Evolutionary conservation across 495 filamentous ascomycete genomes (phyloP), one percentile per base, ranked within the genome.

Genomic region (Penicillium longicatenatum): DNA sequence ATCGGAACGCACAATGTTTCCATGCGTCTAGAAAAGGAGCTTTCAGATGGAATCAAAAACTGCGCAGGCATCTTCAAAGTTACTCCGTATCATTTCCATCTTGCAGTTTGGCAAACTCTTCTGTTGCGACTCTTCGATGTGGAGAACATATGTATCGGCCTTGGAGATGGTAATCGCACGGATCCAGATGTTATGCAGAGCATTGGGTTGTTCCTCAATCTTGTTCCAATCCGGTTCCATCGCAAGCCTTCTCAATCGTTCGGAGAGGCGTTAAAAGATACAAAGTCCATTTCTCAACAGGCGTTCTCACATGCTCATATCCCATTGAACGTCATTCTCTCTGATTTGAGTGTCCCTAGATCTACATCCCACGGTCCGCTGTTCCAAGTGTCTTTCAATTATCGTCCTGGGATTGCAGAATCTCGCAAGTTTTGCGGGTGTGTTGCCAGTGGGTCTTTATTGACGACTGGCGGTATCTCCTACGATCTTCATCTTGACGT

Each of bases 161-260:
- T 83, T 14, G 72, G 69, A 0, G 74, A 79, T 57, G 73, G 67
- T 6, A 76, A 76, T 54, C 70, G 79, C 6, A 60, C 68, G 0
- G 62, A 73, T 19, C 33, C 43, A 16, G 66, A 66, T 8, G 35
- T 74, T 11, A 19, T 21, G 19, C 26, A 60, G 1, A 75, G 39
- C n/a, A 64, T 84, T 16, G 75, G 83, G 14, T 52, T 70, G 22
- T 51, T 78, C 70, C 37, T 81, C 10, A 82, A 86, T 49, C 54
- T 83, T 3, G 63, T 84, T 0, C 67, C 81, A 0, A 31, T 84
- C 2, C 68, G 73, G 2, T 73, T 79, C 63, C 54, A 57, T 9
- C 46, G n/a, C 10, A 21, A 61, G 7, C 14, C 21, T 4, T 31
- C 29, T 14, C 49, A 63, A 20, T 54, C 26, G 0, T 70, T 70